Evolutionary conservation across 192 early-diverging fungal genomes (phyloP).

Genomic region (Ambispora gerdemannii): DNA sequence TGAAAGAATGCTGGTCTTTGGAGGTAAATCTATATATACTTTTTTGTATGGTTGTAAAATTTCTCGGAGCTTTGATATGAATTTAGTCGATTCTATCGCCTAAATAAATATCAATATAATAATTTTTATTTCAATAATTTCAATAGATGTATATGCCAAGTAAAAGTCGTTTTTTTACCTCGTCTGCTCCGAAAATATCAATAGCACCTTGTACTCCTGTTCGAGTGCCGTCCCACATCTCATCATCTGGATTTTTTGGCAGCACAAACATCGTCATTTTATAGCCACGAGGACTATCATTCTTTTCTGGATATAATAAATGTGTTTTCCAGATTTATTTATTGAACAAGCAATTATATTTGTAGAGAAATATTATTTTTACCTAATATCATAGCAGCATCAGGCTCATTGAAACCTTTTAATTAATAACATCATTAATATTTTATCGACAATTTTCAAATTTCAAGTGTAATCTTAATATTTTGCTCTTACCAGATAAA

Average conservation of each 20-base stretch:
- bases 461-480: too few species aligned
- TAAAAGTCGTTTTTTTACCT: constrained; percentile 43
- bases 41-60: constrained; percentile 27
- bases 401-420: constrained; percentile 88
- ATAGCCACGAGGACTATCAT: constrained; percentile 59
- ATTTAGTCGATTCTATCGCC: constrained; percentile 31
- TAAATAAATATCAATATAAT: neutral
- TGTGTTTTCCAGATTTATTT: neutral
- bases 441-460: too few species aligned
- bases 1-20: constrained; percentile 28
- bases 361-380: constrained; percentile 32
- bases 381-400: constrained; percentile 70
- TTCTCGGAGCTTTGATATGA: constrained; percentile 19
- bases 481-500: constrained; percentile 54
- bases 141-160: constrained; percentile 26
- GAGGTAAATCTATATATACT: constrained; percentile 22
- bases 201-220: constrained; percentile 76
- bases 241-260: constrained; percentile 67
- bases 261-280: constrained; percentile 85
- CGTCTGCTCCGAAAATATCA: constrained; percentile 79
- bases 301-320: constrained; percentile 42
- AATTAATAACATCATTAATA: too few species aligned
- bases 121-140: neutral
- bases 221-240: constrained; percentile 92
- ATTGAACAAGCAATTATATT: neutral